Base-by-base conservation (phyloP, 768 basidiomycete species). In the Leccinellum albellum region DNA sequence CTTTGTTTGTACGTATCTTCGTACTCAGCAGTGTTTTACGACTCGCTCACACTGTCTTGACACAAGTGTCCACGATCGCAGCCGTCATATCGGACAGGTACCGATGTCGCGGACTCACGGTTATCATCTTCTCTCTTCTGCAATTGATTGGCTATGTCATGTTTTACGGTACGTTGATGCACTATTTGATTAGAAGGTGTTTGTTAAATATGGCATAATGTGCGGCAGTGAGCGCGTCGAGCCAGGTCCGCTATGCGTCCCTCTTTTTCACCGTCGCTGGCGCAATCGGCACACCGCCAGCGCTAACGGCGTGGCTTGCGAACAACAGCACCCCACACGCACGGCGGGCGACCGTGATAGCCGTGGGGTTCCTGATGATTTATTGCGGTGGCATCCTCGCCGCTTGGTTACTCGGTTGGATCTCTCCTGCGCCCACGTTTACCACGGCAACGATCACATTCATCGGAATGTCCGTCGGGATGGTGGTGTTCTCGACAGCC, bases 31-130 rank as follows among this genome's bases (percentile, higher is more conserved):
- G 45, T 0, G 13, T 24, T 24, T 45, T n/a, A 24, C 21, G 6
- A 23, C 9, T 46, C 15, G 37, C 37, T 40, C n/a, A n/a, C n/a
- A 40, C 23, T 24, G 3, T 15, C 45, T 46, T 46, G 14, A 46
- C 23, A 46, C 24, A 15, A 78, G 78, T 75, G 26, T 72, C 73
- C 4, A 64, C 76, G 21, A 56, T 71, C 21, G 68, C 73, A 5
- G 78, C 82, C 4, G 73, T 76, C 61, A 61, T 86, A 7, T 85
- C 85, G 20, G 85, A 87, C 56, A 72, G 70, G 3, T 84, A 79
- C 60, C 75, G 67, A 45, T 79, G 77, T 54, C 82, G 85, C 45
- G 84, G 83, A 6, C 60, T 76, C 14, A 72, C 76, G 3, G 67
- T 71, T 5, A 79, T 83, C 28, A 68, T 83, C 54, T 75, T 75